Percentiles rank a stretch among this genome's conserved stretches.
Evolutionary conservation across 257 asterid genomes (phyloP).

Genomic region (Misopates orontium): DNA sequence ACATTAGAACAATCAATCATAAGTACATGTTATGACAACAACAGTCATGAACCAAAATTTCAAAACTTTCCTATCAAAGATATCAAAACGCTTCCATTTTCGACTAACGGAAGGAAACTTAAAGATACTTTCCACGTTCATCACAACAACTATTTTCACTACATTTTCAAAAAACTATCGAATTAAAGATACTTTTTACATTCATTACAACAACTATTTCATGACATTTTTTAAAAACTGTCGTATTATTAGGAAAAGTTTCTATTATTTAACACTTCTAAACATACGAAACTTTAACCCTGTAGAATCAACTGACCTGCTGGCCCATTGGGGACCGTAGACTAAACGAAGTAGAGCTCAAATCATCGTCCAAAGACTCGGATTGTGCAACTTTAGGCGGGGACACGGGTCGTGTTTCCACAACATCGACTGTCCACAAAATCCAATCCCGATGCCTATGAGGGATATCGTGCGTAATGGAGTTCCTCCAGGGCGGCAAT

Average conservation of each 20-base stretch:
- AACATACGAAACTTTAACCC: too few relatives aligned
- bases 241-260: too few relatives aligned
- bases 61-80: not conserved
- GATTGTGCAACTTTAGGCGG: constrained; percentile 37
- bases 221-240: too few relatives aligned
- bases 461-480: constrained; percentile 85
- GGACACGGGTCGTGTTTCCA: constrained; percentile 49
- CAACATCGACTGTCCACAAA: constrained; percentile 68
- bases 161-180: too few relatives aligned
- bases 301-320: constrained; percentile 23
- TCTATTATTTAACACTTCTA: too few relatives aligned
- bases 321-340: constrained; percentile 29
- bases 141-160: not conserved
- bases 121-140: not conserved
- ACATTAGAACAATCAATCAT: constrained; percentile 17
- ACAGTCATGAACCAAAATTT: not conserved
- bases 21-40: constrained; percentile 4
- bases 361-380: constrained; percentile 38
- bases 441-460: constrained; percentile 70
- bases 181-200: too few relatives aligned
- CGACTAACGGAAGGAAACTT: not conserved
- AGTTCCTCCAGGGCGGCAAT: constrained; percentile 91
- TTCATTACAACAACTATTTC: too few relatives aligned
- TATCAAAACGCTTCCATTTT: too few relatives aligned
- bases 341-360: constrained; percentile 47